Evolutionary conservation across 768 basidiomycete species (phyloP).

Genomic region (Dictyophora rubrovolvata): DNA sequence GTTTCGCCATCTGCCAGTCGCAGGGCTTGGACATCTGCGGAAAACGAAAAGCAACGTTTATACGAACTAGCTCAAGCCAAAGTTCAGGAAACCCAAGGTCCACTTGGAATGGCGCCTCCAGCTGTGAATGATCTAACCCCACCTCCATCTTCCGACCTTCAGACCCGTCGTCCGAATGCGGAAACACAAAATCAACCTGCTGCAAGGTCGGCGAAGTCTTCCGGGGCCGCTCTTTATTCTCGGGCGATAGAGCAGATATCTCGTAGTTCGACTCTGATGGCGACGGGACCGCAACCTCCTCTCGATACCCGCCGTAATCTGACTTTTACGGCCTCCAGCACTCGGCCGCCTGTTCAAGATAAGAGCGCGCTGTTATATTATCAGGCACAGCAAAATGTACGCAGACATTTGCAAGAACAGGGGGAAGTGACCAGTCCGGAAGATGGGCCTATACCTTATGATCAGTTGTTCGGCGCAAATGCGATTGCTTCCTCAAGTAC

Average conservation of each 20-base stretch:
- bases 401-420: constrained; percentile 33
- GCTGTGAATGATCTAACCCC: neutral
- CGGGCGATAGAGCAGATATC: constrained; percentile 35
- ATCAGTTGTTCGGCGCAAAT: constrained; percentile 44
- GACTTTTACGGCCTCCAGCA: constrained; percentile 12
- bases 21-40: constrained; percentile 3
- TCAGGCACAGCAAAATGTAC: constrained; percentile 62
- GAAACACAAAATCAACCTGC: neutral
- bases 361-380: constrained; percentile 65
- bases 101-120: neutral
- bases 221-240: constrained; percentile 34
- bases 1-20: neutral
- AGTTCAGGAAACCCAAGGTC: neutral
- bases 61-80: constrained; percentile 4
- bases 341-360: constrained; percentile 42
- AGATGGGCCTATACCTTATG: constrained; percentile 47
- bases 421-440: constrained; percentile 11
- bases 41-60: constrained; percentile 8
- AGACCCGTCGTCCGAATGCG: neutral
- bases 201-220: constrained; percentile 20
- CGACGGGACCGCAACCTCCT: neutral
- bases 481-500: constrained; percentile 22
- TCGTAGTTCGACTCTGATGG: constrained; percentile 9
- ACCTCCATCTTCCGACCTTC: neutral
- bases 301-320: constrained; percentile 13